Conservation (phyloP, 2,329 filamentous ascomycete species). For the Sporothrix pallida region DNA sequence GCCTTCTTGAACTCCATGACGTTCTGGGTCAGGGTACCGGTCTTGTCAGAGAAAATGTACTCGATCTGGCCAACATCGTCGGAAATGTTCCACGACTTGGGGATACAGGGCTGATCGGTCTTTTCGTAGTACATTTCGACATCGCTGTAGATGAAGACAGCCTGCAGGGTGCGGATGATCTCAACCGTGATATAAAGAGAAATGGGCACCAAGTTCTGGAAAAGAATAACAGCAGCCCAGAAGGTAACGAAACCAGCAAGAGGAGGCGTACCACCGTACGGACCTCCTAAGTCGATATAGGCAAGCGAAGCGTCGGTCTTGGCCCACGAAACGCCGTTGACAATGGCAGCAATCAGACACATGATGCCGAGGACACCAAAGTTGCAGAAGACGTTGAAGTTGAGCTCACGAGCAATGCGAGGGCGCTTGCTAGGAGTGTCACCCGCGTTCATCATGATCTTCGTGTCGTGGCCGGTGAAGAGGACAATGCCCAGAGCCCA, state of each 20-base stretch:
- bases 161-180: conserved; percentile 90
- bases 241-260: conserved; percentile 95
- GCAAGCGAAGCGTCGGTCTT: conserved; percentile 74
- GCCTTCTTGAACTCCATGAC: conserved; percentile 96
- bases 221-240: conserved; percentile 91
- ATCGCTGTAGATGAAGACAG: conserved; percentile 97
- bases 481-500: conserved; percentile 92
- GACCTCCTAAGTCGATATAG: conserved; percentile 80
- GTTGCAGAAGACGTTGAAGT: conserved; percentile 97
- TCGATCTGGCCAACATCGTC: conserved; percentile 98
- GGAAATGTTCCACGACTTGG: conserved; percentile 98
- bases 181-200: conserved; percentile 97
- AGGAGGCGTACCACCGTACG: conserved; percentile 74
- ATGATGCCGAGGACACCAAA: conserved; percentile 88
- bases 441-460: conserved; percentile 99
- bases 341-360: conserved; percentile 83
- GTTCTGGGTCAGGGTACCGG: conserved; percentile 41
- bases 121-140: conserved; percentile 96
- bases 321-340: conserved; percentile 83
- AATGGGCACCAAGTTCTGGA: conserved; percentile 98
- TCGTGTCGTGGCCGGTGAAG: conserved; percentile 95
- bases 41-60: conserved; percentile 75
- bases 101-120: conserved; percentile 92
- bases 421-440: conserved; percentile 93
- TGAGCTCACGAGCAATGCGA: conserved; percentile 88